phyloP scores from a whole-genome alignment of 345 rosid species.

The Populus simonii region DNA sequence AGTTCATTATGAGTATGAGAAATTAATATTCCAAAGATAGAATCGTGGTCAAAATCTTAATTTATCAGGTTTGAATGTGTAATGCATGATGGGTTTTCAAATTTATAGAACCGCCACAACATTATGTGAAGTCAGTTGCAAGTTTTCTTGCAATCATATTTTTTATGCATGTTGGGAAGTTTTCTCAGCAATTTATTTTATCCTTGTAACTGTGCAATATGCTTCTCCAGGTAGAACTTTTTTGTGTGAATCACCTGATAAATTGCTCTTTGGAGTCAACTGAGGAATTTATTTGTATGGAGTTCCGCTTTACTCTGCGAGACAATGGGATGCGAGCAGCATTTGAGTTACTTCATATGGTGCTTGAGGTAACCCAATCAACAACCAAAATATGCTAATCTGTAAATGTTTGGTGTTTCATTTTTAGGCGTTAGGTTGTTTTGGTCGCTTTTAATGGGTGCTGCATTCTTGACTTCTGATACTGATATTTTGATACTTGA shows the following conservation, averaged over 20 bases:
- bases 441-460: neutral
- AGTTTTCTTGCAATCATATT: neutral
- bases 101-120: neutral
- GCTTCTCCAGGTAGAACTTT: slow-evolving; percentile 79
- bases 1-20: neutral
- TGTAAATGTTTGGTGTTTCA: neutral
- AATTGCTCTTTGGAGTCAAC: slow-evolving; percentile 99
- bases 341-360: slow-evolving; percentile 99
- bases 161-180: neutral
- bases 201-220: neutral
- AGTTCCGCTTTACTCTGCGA: slow-evolving; percentile 91
- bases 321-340: slow-evolving; percentile 99
- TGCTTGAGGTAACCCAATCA: slow-evolving; percentile 72
- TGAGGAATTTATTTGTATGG: slow-evolving; percentile 98
- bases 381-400: slow-evolving; percentile 2
- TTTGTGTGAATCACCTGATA: slow-evolving; percentile 95
- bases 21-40: neutral
- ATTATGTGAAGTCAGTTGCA: neutral
- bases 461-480: neutral
- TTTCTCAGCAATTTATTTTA: neutral
- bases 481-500: neutral
- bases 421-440: neutral
- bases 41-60: neutral
- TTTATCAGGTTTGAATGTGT: neutral
- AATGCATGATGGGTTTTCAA: neutral